Base-by-base conservation (phyloP, 2,329 filamentous ascomycete species). In the Ceratocystis harringtonii region DNA sequence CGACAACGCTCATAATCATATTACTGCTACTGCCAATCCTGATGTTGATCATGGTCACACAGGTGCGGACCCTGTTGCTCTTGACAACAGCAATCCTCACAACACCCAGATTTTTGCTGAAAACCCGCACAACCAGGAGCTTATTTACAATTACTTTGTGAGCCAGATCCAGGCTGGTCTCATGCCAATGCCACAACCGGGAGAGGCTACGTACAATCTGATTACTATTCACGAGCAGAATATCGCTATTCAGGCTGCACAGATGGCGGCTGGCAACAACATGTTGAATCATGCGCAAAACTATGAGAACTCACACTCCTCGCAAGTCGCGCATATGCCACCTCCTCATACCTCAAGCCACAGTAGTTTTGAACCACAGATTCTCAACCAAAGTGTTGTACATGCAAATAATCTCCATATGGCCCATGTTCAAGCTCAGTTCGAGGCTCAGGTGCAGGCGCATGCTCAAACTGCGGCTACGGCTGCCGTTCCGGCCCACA, bases 221-320 rank as follows among this genome's bases (percentile, higher is more conserved):
- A 58, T 36, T 36, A 63, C 61, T 30, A 45, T 32, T 15, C 44
- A 63, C 45, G 61, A 63, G 8, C 44, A 50, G 36, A 63, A 63
- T 22, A 45, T 52, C n/a, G 61, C 44, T 30, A 22, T 50, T n/a
- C 30, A 52, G 30, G 28, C 61, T 22, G 61, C 61, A 7, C 61
- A 63, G 61, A 48, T 52, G 44, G 28, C 28, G 17, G 55, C 28
- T 48, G 60, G 60, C 5, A 48, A 62, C 22, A 30, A 12, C 28
- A 58, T 58, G 28, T 15, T 36, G 55, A 15, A 15, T 8, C 28
- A 17, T 19, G 28, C 30, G 28, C 55, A 52, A 52, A 12, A 25
- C 48, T 19, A 58, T 36, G 55, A 36, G 55, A 36, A 52, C 7
- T n/a, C 19, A 28, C 19, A 28, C 5, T 12, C 5, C 10, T 10